These are phyloP conservation scores for Aureobasidium sp. DNA, from an alignment of 2,329 filamentous ascomycete genomes.

Conservation along the genomic window DNA sequence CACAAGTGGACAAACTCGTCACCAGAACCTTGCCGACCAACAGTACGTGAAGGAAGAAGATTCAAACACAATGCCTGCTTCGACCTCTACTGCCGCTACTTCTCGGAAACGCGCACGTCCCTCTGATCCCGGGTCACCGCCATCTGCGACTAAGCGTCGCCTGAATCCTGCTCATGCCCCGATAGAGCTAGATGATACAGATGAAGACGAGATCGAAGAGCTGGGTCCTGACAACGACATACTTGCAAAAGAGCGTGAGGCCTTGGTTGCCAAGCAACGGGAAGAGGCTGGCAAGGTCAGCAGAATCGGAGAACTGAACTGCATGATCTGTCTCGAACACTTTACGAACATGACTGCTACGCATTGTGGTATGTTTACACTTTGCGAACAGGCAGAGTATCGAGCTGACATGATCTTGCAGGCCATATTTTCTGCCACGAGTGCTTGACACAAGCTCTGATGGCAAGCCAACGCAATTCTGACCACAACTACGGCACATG, in stretches of 20 bases:
- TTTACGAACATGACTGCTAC: slow-evolving; percentile 52
- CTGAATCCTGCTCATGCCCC: background rate
- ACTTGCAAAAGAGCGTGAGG: slow-evolving; percentile 44
- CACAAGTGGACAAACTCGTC: background rate
- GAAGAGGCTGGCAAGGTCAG: slow-evolving; percentile 21
- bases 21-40: background rate
- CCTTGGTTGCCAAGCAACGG: slow-evolving; percentile 39
- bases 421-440: slow-evolving; percentile 57
- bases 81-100: background rate
- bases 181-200: background rate
- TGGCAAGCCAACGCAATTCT: slow-evolving; percentile 43
- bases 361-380: slow-evolving; percentile 43
- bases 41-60: background rate
- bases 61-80: background rate
- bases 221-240: slow-evolving; percentile 24
- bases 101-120: slow-evolving; percentile 3
- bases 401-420: slow-evolving; percentile 21
- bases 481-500: slow-evolving; percentile 37
- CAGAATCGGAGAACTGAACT: slow-evolving; percentile 41
- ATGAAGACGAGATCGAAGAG: background rate
- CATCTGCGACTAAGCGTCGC: slow-evolving; percentile 1
- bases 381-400: background rate
- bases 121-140: background rate
- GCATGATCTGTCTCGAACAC: slow-evolving; percentile 56
- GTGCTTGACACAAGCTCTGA: slow-evolving; percentile 52